Evolutionary conservation across 2,329 filamentous ascomycete species (phyloP), one percentile per base, ranked within the genome.

Genomic region (Mollisia scopiformis): DNA sequence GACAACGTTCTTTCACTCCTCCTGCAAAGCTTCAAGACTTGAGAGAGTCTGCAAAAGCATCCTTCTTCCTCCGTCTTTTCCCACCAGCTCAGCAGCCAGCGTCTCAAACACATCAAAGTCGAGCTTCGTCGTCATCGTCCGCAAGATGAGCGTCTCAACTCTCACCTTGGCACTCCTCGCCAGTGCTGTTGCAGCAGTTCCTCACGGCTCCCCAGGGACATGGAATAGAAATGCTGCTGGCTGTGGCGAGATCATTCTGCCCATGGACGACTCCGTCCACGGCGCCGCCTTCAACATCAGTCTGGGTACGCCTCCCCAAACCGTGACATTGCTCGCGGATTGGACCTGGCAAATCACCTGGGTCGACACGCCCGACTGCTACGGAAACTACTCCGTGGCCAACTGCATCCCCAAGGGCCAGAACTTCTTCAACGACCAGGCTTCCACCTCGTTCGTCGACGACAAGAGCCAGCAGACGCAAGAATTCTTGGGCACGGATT

Each of bases 311-410:
- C 58, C 58, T 43, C 43, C 58, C 31, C 53, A 61, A 46, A 39
- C 46, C 7, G 55, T 61, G 27, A 49, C 52, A 11, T 31, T 61
- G 19, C 58, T 61, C 27, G 55, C 43, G 21, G 58, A 61, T 23
- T 61, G 58, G 58, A 56, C 58, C 16, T 61, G 58, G 58, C 58
- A 61, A 27, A 43, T 35, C 0, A 57, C 58, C 10, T 61, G 58
- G 58, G 46, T 61, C 27, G 43, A 61, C 35, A 61, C 53, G 16
- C 53, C 58, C 19, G 53, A 61, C 35, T 61, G 58, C 37, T 30
- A 47, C n/a, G 58, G 58, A 14, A 50, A 50, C 21, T 54, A 61
- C 53, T 37, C 30, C 27, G 53, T 61, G 21, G n/a, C 50, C 23
- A 46, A 14, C 16, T 61, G 58, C 19, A 61, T 61, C 19, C 46